These are phyloP conservation scores for Cucurbitaria berberidis DNA, from an alignment of 2,329 filamentous ascomycete genomes.

Conservation along the genomic window DNA sequence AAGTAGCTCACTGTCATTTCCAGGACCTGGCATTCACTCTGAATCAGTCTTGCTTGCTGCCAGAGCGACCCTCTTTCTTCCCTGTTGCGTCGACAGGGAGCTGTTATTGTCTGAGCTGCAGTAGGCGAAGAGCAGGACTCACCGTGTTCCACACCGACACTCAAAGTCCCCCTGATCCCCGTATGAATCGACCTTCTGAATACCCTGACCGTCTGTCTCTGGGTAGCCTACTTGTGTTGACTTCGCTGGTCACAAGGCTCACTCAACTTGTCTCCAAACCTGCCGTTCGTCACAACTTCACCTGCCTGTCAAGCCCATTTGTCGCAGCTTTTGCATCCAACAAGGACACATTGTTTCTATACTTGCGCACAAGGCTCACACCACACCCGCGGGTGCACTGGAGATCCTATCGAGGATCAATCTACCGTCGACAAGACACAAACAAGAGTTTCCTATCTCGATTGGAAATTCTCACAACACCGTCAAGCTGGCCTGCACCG, in stretches of 20 bases:
- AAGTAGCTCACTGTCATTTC: constrained; percentile 43
- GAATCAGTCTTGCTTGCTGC: constrained; percentile 42
- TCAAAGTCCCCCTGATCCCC: constrained; percentile 46
- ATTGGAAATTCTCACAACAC: constrained; percentile 28
- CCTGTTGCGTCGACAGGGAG: constrained; percentile 40
- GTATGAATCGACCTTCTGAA: constrained; percentile 47
- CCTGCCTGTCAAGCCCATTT: constrained; percentile 23
- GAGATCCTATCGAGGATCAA: constrained; percentile 21
- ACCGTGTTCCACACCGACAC: constrained; percentile 37
- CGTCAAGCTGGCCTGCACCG: constrained; percentile 47
- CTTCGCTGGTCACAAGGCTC: constrained; percentile 40
- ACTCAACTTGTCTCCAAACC: constrained; percentile 31
- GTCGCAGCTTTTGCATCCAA: constrained; percentile 32
- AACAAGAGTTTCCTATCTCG: constrained; percentile 8
- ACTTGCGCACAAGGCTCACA: constrained; percentile 20
- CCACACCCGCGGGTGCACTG: constrained; percentile 21
- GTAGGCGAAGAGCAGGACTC: constrained; percentile 36
- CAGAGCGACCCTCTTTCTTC: constrained; percentile 31
- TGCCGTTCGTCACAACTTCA: constrained; percentile 22
- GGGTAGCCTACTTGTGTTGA: constrained; percentile 33
- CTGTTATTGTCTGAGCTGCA: constrained; percentile 36
- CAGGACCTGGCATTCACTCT: constrained; percentile 45
- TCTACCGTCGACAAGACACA: constrained; percentile 17
- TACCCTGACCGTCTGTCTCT: constrained; percentile 44
- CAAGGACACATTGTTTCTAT: constrained; percentile 29